phyloP scores from a whole-genome alignment of 495 filamentous ascomycete species.

The Penicillium salamii region DNA sequence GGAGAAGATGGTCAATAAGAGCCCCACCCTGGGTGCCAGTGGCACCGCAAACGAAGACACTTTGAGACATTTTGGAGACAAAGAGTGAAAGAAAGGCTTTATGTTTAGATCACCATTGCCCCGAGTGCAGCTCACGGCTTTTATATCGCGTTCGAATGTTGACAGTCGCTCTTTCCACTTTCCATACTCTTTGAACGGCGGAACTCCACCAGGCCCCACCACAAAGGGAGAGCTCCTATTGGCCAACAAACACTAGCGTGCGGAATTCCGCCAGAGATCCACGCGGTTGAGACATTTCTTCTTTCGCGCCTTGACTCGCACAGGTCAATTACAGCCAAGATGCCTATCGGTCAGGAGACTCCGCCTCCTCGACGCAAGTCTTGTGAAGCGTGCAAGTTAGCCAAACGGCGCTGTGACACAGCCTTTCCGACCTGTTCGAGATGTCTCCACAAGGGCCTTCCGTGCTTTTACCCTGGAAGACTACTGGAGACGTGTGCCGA shows the following conservation, averaged over 20 bases:
- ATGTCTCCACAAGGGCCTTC: constrained; percentile 38
- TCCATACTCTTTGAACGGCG: no score
- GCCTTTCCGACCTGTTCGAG: constrained; percentile 46
- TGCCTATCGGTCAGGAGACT: no score
- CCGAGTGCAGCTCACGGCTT: no score
- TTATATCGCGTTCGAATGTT: no score
- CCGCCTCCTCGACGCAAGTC: constrained; percentile 46
- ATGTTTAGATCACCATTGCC: no score
- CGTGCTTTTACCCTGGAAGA: constrained; percentile 43
- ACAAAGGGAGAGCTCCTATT: background rate
- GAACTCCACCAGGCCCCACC: no score
- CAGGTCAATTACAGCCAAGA: no score
- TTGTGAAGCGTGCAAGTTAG: constrained; percentile 51
- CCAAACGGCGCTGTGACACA: constrained; percentile 52
- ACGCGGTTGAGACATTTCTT: background rate
- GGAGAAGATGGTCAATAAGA: constrained; percentile 36
- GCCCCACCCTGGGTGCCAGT: constrained; percentile 51
- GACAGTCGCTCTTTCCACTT: no score
- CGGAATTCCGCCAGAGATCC: constrained; percentile 29
- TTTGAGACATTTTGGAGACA: constrained; percentile 27
- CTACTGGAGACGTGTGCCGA: constrained; percentile 6
- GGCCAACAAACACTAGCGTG: constrained; percentile 17
- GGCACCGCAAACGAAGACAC: constrained; percentile 44
- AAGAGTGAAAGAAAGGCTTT: no score
- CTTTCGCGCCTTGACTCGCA: no score